These are phyloP conservation scores for Phytophthora capsici DNA, from an alignment of 352 stramenopile genomes.

Conservation along the genomic window DNA sequence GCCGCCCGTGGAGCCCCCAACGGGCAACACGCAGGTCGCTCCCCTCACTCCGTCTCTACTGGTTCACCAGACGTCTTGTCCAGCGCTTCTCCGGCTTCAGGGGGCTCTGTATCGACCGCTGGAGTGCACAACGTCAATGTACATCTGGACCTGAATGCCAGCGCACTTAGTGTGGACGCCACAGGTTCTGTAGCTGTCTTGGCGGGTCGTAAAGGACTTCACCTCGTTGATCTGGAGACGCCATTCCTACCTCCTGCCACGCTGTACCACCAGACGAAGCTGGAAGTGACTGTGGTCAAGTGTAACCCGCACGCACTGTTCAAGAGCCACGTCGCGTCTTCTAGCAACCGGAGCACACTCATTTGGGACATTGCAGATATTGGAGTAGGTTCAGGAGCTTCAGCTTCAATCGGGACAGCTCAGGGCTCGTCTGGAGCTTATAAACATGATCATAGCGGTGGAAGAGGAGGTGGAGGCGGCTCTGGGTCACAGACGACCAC, in stretches of 20 bases:
- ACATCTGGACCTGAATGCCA: conserved; percentile 70
- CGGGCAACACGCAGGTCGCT: conserved; percentile 1
- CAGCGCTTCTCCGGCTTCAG: conserved; percentile 13
- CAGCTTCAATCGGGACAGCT: conserved; percentile 25
- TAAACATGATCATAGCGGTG: conserved; percentile 27
- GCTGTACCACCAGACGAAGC: conserved; percentile 83
- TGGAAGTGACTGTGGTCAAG: conserved; percentile 80
- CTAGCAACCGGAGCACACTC: conserved; percentile 83
- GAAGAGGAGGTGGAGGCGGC: conserved; percentile 1
- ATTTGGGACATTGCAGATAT: conserved; percentile 71
- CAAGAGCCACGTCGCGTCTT: conserved; percentile 73
- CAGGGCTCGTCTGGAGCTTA: conserved; percentile 26
- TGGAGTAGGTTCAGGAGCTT: conserved; percentile 18
- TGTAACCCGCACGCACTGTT: conserved; percentile 79
- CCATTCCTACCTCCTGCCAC: conserved; percentile 63
- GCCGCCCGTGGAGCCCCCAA: conserved; percentile 8
- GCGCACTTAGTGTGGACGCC: conserved; percentile 76
- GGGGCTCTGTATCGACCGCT: conserved; percentile 15
- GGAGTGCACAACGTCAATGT: conserved; percentile 62
- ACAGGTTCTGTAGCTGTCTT: conserved; percentile 72
- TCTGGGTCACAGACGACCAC: conserved; percentile 28
- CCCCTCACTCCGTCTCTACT: neutral
- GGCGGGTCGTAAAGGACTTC: conserved; percentile 69
- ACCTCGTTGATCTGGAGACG: conserved; percentile 76
- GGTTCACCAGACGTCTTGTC: conserved; percentile 2